Conservation (phyloP, 2,329 filamentous ascomycete species). For the Aquanectria penicillioides region DNA sequence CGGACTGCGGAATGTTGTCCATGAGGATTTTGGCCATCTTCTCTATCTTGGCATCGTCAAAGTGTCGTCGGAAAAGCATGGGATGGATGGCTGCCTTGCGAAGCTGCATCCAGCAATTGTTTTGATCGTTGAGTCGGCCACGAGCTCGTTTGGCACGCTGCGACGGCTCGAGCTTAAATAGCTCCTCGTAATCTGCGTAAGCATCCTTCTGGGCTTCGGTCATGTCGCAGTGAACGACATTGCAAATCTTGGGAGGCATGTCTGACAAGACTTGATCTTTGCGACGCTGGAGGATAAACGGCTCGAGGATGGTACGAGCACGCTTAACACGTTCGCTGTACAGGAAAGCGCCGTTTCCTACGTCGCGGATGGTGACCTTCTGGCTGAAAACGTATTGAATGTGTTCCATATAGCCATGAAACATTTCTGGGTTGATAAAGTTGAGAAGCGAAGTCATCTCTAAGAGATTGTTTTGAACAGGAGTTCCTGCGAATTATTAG, state of each 20-base stretch:
- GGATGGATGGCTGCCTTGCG: slow-evolving; percentile 94
- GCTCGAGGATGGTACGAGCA: slow-evolving; percentile 91
- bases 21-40: slow-evolving; percentile 83
- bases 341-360: slow-evolving; percentile 82
- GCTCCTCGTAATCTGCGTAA: slow-evolving; percentile 73
- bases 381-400: slow-evolving; percentile 91
- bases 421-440: slow-evolving; percentile 92
- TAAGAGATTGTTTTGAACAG: slow-evolving; percentile 92
- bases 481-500: slow-evolving; percentile 75
- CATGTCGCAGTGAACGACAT: slow-evolving; percentile 84
- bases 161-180: slow-evolving; percentile 72
- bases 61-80: slow-evolving; percentile 84
- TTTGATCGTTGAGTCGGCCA: slow-evolving; percentile 63
- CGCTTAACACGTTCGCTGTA: slow-evolving; percentile 88
- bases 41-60: slow-evolving; percentile 76
- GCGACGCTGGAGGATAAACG: slow-evolving; percentile 92
- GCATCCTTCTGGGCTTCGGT: slow-evolving; percentile 76
- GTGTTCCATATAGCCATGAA: slow-evolving; percentile 78
- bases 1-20: slow-evolving; percentile 69
- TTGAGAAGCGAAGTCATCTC: slow-evolving; percentile 90
- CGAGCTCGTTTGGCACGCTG: slow-evolving; percentile 59
- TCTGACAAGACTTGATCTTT: slow-evolving; percentile 91
- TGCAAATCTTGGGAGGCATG: slow-evolving; percentile 81
- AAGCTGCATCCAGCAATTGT: slow-evolving; percentile 87
- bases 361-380: slow-evolving; percentile 85